These are phyloP conservation scores for Forsythia suspensa DNA, from an alignment of 257 asterid species.

Conservation along the genomic window DNA sequence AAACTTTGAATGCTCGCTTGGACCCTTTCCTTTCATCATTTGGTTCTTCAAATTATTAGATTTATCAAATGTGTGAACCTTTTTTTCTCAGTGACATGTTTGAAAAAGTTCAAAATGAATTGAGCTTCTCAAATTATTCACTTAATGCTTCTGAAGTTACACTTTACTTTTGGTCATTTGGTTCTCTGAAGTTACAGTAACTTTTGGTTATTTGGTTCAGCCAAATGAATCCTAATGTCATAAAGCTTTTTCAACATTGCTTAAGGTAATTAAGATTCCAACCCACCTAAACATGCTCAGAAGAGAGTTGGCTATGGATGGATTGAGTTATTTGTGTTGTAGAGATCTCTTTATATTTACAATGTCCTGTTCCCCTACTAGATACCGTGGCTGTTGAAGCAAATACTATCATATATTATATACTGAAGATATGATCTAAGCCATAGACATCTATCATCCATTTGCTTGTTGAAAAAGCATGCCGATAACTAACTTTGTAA, in stretches of 20 bases:
- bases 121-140: not conserved
- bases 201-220: not conserved
- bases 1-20: too few species aligned
- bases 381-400: not conserved
- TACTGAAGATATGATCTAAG: not conserved
- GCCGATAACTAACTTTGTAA: not conserved
- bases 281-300: not conserved
- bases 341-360: not conserved
- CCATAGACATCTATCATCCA: not conserved
- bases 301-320: not conserved
- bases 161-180: not conserved
- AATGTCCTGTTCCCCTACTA: not conserved
- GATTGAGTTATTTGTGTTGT: not conserved
- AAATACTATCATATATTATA: not conserved
- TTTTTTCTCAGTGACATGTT: not conserved
- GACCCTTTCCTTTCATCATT: too few species aligned
- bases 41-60: too few species aligned
- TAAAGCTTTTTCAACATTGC: not conserved
- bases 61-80: not conserved
- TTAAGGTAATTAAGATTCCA: not conserved
- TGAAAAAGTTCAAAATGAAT: not conserved
- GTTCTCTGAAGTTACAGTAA: not conserved
- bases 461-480: not conserved
- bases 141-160: not conserved
- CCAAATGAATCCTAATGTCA: not conserved